phyloP scores from a whole-genome alignment of 345 rosid genomes.

The Nephelium lappaceum region DNA sequence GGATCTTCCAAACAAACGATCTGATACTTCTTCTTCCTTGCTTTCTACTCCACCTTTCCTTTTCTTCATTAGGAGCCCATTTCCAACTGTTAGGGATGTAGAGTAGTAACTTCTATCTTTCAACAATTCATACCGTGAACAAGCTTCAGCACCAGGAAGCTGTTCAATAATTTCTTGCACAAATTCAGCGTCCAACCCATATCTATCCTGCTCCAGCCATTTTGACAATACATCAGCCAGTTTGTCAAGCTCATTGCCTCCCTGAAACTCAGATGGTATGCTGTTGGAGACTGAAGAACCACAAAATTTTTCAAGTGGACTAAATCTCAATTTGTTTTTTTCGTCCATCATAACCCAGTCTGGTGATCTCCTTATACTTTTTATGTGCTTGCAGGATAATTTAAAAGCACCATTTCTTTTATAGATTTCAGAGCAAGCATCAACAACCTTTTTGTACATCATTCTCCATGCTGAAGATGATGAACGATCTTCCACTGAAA shows the following conservation, averaged over 20 bases:
- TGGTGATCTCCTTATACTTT: slow-evolving; percentile 38
- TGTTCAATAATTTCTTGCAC: slow-evolving; percentile 84
- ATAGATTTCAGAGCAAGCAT: slow-evolving; percentile 51
- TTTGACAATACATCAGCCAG: slow-evolving; percentile 47
- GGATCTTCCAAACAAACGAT: slow-evolving; percentile 45
- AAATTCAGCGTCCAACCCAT: slow-evolving; percentile 88
- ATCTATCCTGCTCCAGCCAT: slow-evolving; percentile 91
- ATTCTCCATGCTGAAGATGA: slow-evolving; percentile 74
- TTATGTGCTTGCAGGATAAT: slow-evolving; percentile 69
- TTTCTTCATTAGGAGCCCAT: slow-evolving; percentile 59
- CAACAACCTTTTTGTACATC: slow-evolving; percentile 61
- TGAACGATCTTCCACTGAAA: slow-evolving; percentile 78
- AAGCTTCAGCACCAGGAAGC: slow-evolving; percentile 71
- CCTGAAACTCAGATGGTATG: slow-evolving; percentile 40
- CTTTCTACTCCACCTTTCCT: slow-evolving; percentile 45
- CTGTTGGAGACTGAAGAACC: slow-evolving; percentile 43
- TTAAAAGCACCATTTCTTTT: slow-evolving; percentile 47
- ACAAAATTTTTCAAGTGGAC: slow-evolving; percentile 64
- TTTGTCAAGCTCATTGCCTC: slow-evolving; percentile 43
- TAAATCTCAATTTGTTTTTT: slow-evolving; percentile 32
- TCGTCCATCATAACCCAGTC: slow-evolving; percentile 45
- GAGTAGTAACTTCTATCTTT: slow-evolving; percentile 53
- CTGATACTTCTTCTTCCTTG: slow-evolving; percentile 32
- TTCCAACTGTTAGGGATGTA: slow-evolving; percentile 55
- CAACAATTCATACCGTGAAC: slow-evolving; percentile 66